Evolutionary conservation across 2,329 filamentous ascomycete genomes (phyloP).

Genomic region (Ceratocystis variospora): DNA sequence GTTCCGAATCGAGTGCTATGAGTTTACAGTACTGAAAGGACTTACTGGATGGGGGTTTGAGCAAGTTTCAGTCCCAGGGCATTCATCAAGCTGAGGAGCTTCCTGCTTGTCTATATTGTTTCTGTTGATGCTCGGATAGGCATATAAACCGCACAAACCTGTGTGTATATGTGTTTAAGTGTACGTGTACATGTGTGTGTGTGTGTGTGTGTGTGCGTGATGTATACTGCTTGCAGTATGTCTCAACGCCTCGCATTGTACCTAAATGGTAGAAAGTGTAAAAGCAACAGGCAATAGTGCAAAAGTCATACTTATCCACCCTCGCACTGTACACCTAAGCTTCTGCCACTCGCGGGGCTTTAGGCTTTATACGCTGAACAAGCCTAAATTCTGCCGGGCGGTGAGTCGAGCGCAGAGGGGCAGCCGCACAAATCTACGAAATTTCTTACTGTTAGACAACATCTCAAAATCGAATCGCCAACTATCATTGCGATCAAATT

Average conservation of each 20-base stretch:
- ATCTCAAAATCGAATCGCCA: slow-evolving; percentile 16
- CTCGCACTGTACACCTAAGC: slow-evolving; percentile 7
- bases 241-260: no score
- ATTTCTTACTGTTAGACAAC: slow-evolving; percentile 18
- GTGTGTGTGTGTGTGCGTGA: not conserved
- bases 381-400: slow-evolving; percentile 17
- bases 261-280: no score
- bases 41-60: slow-evolving; percentile 41
- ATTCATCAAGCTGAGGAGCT: not conserved
- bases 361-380: not conserved
- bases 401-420: slow-evolving; percentile 17
- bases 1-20: slow-evolving; percentile 58
- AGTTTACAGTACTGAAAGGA: slow-evolving; percentile 53
- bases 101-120: no score
- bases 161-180: not conserved
- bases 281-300: slow-evolving; percentile 7
- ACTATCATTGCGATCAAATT: slow-evolving; percentile 15
- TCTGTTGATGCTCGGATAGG: slow-evolving; percentile 4
- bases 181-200: not conserved
- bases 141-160: no score
- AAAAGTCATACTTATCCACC: not conserved
- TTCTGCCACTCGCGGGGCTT: slow-evolving; percentile 11
- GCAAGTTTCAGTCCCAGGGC: not conserved
- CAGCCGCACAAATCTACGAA: slow-evolving; percentile 18
- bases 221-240: not conserved